A percentile compares a stretch with the other conserved stretches of the same genome.
Evolutionary conservation across 139 green algal genomes (phyloP).

Genomic region (Picochlorum sp.): DNA sequence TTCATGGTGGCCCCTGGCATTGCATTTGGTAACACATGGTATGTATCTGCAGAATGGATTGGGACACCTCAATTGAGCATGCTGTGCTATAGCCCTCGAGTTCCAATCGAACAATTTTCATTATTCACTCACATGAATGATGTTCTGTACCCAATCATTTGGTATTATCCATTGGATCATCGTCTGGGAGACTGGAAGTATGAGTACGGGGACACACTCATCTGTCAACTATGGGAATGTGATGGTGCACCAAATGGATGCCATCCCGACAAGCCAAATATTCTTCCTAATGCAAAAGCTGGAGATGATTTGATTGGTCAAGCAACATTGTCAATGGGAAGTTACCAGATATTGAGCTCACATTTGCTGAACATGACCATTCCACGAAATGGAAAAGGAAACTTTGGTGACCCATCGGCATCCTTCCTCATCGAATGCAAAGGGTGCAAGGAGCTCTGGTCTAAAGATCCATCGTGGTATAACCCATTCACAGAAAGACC

Average conservation of each 20-base stretch:
- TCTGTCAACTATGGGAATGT: constrained; percentile 26
- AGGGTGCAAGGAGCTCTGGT: not conserved
- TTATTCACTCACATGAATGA: constrained; percentile 11
- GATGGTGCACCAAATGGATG: constrained; percentile 22
- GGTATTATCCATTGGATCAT: constrained; percentile 18
- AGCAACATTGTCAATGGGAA: not conserved
- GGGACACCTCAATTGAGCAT: constrained; percentile 7
- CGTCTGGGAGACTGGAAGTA: constrained; percentile 11
- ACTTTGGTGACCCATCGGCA: not conserved
- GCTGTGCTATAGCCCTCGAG: constrained; percentile 11
- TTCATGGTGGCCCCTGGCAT: no score
- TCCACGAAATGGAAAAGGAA: not conserved
- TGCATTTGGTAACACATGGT: no score
- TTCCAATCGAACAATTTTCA: not conserved
- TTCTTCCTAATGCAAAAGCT: constrained; percentile 8
- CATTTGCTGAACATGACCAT: constrained; percentile 8
- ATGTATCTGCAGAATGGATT: constrained; percentile 5
- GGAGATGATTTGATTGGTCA: constrained; percentile 23
- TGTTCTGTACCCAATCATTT: constrained; percentile 1
- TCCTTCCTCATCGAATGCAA: constrained; percentile 1
- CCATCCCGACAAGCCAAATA: constrained; percentile 7
- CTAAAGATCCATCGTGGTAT: not conserved
- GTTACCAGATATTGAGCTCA: not conserved
- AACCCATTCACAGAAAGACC: constrained; percentile 3
- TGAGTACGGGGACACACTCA: constrained; percentile 9